Base-by-base conservation (phyloP, 2,329 filamentous ascomycete genomes). In the Arthrobotrys sphaeroides region DNA sequence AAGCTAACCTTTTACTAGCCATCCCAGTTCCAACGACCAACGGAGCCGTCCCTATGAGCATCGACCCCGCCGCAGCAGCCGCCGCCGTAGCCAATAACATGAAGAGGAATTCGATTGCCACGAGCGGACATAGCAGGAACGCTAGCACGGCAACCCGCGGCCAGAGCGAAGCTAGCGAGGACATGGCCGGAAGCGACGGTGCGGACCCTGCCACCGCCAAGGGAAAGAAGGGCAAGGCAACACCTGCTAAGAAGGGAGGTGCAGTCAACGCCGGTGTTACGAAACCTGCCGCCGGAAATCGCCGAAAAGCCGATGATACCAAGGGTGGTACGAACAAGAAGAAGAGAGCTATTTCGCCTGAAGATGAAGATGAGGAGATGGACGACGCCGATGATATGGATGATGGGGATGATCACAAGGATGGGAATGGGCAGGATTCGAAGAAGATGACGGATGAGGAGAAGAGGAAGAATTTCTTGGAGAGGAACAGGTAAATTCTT, bases 381-480 rank as follows among this genome's bases (percentile, higher is more conserved):
- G 57, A 70, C 45, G 72, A 76, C 28, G 24, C 16, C 40, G 69
- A 73, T 13, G 62, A 73, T 31, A 69, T 68, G 70, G 49, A 74
- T 31, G 70, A 75, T 45, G 47, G 28, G 7, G 67, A 62, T 3
- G 59, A 62, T 16, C 28, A 45, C 28, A 51, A 67, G 42, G 59
- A 59, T 26, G 51, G 28, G 13, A 45, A 40, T 9, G 60, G 60
- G 9, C 51, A 57, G 33, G 73, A 77, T 38, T 18, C 60, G n/a
- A 77, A 77, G 26, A 97, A 97, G 85, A 96, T 97, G 93, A 97
- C 94, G 0, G 95, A 98, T 68, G 95, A 98, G 81, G 95, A 99
- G 85, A 99, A 99, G 85, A 88, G 95, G 43, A 97, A 96, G 84
- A 99, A 98, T 82, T 99, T 99, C 83, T 85, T 99, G 1, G 95